Evolutionary conservation across 768 basidiomycete species (phyloP).

Genomic region (Lactifluus subvellereus): DNA sequence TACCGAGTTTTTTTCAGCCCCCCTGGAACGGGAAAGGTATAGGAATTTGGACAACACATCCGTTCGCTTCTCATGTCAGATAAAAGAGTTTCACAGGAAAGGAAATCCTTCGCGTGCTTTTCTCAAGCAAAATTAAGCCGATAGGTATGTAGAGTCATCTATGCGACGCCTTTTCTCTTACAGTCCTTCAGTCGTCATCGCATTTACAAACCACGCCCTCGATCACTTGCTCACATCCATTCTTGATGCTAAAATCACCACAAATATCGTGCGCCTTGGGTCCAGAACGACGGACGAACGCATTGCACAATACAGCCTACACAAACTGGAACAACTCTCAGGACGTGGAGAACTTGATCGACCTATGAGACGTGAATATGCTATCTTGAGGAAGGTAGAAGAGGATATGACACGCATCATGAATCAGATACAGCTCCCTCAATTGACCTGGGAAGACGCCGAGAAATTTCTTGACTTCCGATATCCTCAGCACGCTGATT

Average conservation of each 20-base stretch:
- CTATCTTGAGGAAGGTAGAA: conserved; percentile 41
- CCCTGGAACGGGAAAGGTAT: conserved; percentile 73
- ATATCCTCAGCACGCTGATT: conserved; percentile 45
- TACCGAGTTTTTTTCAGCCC: conserved; percentile 39
- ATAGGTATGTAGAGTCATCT: conserved; percentile 33
- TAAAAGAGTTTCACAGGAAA: conserved; percentile 58
- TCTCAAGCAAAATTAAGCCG: conserved; percentile 45
- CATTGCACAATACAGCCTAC: conserved; percentile 55
- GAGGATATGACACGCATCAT: conserved; percentile 44
- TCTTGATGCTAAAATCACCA: conserved; percentile 58
- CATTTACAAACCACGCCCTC: conserved; percentile 76
- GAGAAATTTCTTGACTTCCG: conserved; percentile 38
- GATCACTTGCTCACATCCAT: conserved; percentile 66
- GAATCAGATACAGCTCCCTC: conserved; percentile 27
- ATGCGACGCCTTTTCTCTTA: background rate
- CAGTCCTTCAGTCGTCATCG: conserved; percentile 37
- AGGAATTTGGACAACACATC: background rate
- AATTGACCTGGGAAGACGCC: conserved; percentile 30
- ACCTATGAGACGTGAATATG: conserved; percentile 32
- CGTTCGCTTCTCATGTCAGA: background rate
- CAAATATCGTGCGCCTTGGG: conserved; percentile 61
- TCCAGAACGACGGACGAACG: conserved; percentile 56
- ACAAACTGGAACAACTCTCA: conserved; percentile 46
- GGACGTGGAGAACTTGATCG: conserved; percentile 39
- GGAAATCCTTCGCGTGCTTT: conserved; percentile 62